A percentile compares a stretch with the other conserved stretches of the same genome.
Conservation (phyloP, 139 green algal genomes). For the Nannochloris sp. region DNA sequence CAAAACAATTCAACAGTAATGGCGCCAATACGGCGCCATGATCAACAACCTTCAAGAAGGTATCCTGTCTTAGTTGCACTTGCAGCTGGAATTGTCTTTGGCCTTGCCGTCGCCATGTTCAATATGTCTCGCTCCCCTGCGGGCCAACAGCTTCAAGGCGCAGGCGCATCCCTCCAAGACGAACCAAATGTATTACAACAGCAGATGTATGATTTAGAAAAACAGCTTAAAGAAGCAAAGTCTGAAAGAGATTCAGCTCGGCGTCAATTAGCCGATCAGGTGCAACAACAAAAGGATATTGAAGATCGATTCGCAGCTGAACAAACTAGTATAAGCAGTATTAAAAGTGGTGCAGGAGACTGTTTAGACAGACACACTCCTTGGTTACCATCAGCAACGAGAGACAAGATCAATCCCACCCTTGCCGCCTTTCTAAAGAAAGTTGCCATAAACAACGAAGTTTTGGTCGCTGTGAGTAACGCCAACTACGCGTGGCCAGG, state of each 20-base stretch:
- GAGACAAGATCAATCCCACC: slow-evolving; percentile 25
- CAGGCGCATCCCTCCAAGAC: background rate
- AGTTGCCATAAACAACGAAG: slow-evolving; percentile 47
- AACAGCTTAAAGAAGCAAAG: background rate
- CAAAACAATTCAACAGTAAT: too few relatives aligned
- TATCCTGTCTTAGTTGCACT: too few relatives aligned
- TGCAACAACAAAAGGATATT: background rate
- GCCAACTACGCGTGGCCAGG: slow-evolving; percentile 34
- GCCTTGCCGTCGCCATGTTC: background rate
- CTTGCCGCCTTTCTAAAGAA: slow-evolving; percentile 32
- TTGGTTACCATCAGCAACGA: slow-evolving; percentile 17
- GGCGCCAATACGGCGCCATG: too few relatives aligned
- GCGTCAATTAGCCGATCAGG: background rate
- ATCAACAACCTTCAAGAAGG: too few relatives aligned
- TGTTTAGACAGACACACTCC: slow-evolving; percentile 36
- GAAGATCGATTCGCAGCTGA: background rate
- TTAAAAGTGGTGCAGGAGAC: background rate
- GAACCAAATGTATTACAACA: background rate
- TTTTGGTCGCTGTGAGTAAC: slow-evolving; percentile 46
- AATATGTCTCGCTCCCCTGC: background rate
- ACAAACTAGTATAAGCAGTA: background rate
- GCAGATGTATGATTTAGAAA: background rate
- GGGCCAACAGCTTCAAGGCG: too few relatives aligned
- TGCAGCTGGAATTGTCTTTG: background rate
- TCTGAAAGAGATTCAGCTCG: background rate